Evolutionary conservation across 495 filamentous ascomycete genomes (phyloP).

Genomic region (Penicillium odoratum): DNA sequence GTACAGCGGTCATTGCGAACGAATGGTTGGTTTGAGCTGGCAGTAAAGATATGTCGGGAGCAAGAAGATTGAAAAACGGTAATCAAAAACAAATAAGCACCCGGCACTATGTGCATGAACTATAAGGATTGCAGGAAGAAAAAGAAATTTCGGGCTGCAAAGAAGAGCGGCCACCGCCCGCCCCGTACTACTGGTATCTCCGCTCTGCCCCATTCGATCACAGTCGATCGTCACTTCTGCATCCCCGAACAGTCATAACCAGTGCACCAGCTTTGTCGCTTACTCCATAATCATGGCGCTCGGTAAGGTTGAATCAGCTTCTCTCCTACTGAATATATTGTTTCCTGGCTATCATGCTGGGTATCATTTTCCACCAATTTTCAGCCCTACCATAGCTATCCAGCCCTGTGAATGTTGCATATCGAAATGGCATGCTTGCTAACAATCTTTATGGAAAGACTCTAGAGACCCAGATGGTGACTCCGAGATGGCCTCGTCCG

Average conservation of each 20-base stretch:
- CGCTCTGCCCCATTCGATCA: slow-evolving; percentile 11
- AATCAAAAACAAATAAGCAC: neutral
- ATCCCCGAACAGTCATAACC: neutral
- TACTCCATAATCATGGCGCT: slow-evolving; percentile 15
- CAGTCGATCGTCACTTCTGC: slow-evolving; percentile 5
- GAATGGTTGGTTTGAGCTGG: neutral
- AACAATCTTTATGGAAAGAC: slow-evolving; percentile 13
- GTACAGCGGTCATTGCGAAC: slow-evolving; percentile 53
- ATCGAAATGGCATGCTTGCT: neutral
- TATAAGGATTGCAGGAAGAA: slow-evolving; percentile 19
- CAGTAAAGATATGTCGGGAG: neutral
- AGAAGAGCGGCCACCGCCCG: slow-evolving; percentile 32
- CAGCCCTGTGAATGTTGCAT: neutral
- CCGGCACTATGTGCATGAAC: slow-evolving; percentile 15
- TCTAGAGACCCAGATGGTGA: slow-evolving; percentile 54
- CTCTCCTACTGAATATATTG: neutral
- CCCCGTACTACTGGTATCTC: slow-evolving; percentile 17
- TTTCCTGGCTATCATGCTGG: neutral
- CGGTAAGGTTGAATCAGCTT: slow-evolving; percentile 11
- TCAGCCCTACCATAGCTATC: neutral
- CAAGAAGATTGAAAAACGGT: neutral
- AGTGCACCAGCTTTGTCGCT: neutral
- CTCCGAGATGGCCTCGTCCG: slow-evolving; percentile 58
- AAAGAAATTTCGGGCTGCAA: slow-evolving; percentile 27
- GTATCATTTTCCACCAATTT: neutral